Conservation (phyloP, 1,284 basidiomycete species). For the Sphagnurus paluster region DNA sequence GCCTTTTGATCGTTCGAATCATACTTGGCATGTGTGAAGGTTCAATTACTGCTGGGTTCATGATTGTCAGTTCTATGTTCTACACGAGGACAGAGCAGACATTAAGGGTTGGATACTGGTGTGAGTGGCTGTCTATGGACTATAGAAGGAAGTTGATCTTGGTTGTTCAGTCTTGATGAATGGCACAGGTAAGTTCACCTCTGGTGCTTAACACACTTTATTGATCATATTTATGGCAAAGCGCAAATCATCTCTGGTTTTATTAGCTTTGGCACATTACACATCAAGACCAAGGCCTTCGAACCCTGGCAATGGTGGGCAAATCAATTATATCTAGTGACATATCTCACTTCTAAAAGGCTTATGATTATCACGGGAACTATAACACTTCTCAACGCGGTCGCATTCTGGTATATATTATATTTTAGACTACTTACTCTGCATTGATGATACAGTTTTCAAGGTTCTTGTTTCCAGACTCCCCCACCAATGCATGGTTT, state of each 20-base stretch:
- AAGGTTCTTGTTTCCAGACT: conserved; percentile 74
- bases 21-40: conserved; percentile 79
- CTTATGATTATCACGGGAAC: conserved; percentile 74
- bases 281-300: conserved; percentile 53
- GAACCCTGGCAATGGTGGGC: conserved; percentile 70
- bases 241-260: conserved; percentile 69
- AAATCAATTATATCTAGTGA: neutral
- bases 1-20: conserved; percentile 63
- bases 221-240: no score
- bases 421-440: neutral
- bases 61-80: conserved; percentile 79
- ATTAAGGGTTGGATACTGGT: conserved; percentile 74
- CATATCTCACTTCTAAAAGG: conserved; percentile 36
- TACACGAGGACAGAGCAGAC: conserved; percentile 78
- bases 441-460: neutral
- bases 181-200: no score
- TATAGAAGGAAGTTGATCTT: neutral
- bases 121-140: conserved; percentile 42
- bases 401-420: conserved; percentile 51
- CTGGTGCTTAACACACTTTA: no score
- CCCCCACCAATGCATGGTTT: conserved; percentile 44
- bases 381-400: conserved; percentile 53
- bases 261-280: conserved; percentile 66
- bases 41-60: conserved; percentile 74
- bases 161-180: conserved; percentile 50